These are phyloP conservation scores for Aeschynomene evenia DNA, from an alignment of 306 rosid genomes.

Conservation along the genomic window DNA sequence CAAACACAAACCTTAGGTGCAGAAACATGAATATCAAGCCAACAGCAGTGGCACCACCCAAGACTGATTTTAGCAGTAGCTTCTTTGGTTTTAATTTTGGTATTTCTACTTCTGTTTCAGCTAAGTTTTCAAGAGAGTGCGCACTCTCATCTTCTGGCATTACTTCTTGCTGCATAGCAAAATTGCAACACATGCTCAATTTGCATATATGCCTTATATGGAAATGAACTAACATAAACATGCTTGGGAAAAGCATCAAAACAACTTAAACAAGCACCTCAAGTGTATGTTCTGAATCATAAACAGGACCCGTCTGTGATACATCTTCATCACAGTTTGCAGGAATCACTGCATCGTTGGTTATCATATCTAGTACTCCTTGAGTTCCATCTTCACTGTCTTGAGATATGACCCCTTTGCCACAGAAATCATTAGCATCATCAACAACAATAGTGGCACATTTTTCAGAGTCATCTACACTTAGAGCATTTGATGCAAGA, in stretches of 20 bases:
- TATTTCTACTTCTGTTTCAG: constrained; percentile 6
- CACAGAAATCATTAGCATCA: constrained; percentile 15
- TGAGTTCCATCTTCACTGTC: constrained; percentile 5
- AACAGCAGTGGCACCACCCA: constrained; percentile 51
- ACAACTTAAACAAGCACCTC: constrained; percentile 25
- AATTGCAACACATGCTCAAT: constrained; percentile 24
- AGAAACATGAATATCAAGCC: constrained; percentile 44
- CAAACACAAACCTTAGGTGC: constrained; percentile 47
- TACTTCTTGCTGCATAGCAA: constrained; percentile 33
- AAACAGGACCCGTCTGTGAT: constrained; percentile 19
- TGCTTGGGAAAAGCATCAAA: constrained; percentile 23
- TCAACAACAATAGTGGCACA: constrained; percentile 4
- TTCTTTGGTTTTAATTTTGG: constrained; percentile 36
- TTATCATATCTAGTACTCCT: constrained; percentile 14
- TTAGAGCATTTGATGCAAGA: constrained; percentile 25
- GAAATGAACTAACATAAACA: constrained; percentile 21
- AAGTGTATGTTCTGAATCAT: constrained; percentile 22
- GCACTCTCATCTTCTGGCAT: constrained; percentile 28
- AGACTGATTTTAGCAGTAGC: constrained; percentile 41
- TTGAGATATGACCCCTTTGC: constrained; percentile 9
- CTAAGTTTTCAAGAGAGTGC: constrained; percentile 18
- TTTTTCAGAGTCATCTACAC: constrained; percentile 22
- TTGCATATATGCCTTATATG: constrained; percentile 4
- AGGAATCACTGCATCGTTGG: constrained; percentile 24
- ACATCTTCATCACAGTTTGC: constrained; percentile 22